These are phyloP conservation scores for Oryza meyeriana DNA, from an alignment of 176 grass and related monocot species.

Conservation along the genomic window DNA sequence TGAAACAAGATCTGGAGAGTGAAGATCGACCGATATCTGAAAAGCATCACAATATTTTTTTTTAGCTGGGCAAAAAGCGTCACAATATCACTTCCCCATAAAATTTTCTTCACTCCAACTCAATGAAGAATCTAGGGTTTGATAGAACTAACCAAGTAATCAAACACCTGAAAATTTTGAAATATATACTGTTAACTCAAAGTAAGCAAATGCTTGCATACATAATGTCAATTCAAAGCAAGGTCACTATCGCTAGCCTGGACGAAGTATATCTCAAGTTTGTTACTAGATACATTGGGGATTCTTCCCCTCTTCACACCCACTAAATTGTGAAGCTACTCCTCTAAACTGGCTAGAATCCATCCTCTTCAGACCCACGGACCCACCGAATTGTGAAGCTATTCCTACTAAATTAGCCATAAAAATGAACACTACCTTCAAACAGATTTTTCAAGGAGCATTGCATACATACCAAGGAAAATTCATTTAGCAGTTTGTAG, in stretches of 20 bases:
- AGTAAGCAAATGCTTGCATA: not conserved
- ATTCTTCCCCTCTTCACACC: not conserved
- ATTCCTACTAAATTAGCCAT: not conserved
- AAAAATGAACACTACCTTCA: not conserved
- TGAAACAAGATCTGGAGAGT: not conserved
- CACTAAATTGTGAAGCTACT: not conserved
- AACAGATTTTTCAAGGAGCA: not conserved
- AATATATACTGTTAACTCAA: not conserved
- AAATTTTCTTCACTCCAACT: not conserved
- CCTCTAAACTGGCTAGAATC: too few relatives aligned
- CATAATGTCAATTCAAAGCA: not conserved
- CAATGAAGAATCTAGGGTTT: slow-evolving; percentile 11
- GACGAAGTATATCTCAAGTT: not conserved
- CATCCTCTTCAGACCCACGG: not conserved
- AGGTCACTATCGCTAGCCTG: not conserved
- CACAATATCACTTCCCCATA: not conserved
- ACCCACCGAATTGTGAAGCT: not conserved
- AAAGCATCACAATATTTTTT: not conserved
- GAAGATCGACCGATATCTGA: not conserved
- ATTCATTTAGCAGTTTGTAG: slow-evolving; percentile 20
- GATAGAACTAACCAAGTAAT: slow-evolving; percentile 2
- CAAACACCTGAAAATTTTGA: not conserved
- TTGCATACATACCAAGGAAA: slow-evolving; percentile 3
- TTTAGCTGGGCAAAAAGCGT: too few relatives aligned
- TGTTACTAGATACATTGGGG: not conserved